Evolutionary conservation across 2,329 filamentous ascomycete species (phyloP), one percentile per base, ranked within the genome.

Genomic region (Colletotrichum destructivum): DNA sequence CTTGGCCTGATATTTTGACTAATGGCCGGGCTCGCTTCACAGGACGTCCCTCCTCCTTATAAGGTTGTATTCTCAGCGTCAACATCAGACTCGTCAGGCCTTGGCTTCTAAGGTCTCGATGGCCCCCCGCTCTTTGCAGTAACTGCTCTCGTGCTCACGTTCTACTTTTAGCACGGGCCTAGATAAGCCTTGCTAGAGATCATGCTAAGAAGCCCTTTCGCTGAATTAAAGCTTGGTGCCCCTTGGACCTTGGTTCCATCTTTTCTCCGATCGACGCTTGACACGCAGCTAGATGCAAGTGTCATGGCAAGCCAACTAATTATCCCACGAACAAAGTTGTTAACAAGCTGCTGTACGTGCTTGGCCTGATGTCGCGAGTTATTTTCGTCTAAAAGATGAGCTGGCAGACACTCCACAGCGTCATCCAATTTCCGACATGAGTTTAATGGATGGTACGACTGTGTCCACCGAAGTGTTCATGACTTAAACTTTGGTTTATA

Each of bases 401-500:
- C 11, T 35, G 86, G 7, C n/a, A 49, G n/a, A 49, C 46, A 21
- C 21, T 21, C 21, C 2, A 16, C 8, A 21, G 2, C n/a, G 6
- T 9, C 8, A 26, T 26, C 26, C 4, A 26, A 26, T 26, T 26
- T 26, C 26, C 26, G 26, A 26, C 26, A 26, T 4, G 4, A 26
- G 26, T 3, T 26, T 26, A 85, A 73, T 80, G n/a, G n/a, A n/a
- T n/a, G 84, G 79, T 91, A 84, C 78, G 84, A 91, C 72, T 81
- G 91, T 67, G 75, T 23, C 85, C 71, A 78, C 85, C 18, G 89
- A 89, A 26, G 23, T 26, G 4, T 89, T 87, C 80, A 88, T 21
- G 46, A 9, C 18, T 7, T 21, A 21, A 21, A 49, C 18, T 21
- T 21, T 49, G 18, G 18, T 4, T 49, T 2, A 11, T 49, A 16